Evolutionary conservation across 2,329 filamentous ascomycete genomes (phyloP).

Genomic region (Stagonosporopsis cucurbitacearum): DNA sequence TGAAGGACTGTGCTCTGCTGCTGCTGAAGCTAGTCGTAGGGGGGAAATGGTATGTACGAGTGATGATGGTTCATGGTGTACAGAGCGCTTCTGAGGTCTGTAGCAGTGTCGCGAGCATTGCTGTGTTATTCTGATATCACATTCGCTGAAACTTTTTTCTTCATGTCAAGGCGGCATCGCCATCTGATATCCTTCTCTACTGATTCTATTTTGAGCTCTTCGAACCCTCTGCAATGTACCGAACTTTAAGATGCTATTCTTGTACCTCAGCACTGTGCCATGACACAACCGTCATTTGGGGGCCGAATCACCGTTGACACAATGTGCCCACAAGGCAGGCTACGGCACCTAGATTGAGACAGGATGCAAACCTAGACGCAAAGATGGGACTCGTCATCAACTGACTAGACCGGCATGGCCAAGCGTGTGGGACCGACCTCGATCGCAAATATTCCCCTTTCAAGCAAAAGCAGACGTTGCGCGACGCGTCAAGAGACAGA

Average conservation of each 20-base stretch:
- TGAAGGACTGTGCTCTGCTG: constrained; percentile 1
- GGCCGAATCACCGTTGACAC: constrained; percentile 1
- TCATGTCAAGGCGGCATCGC: constrained; percentile 1
- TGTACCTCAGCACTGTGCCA: constrained; percentile 1
- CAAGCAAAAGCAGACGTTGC: neutral
- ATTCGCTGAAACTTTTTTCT: constrained; percentile 1
- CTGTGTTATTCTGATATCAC: neutral
- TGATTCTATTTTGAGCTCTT: constrained; percentile 4
- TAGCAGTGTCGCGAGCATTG: neutral
- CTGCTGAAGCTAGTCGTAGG: constrained; percentile 1
- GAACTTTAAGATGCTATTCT: constrained; percentile 1
- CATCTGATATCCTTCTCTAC: constrained; percentile 8
- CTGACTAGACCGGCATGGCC: neutral
- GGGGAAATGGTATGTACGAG: neutral
- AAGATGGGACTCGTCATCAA: neutral
- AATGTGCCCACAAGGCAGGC: neutral
- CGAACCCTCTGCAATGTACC: neutral
- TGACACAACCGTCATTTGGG: neutral
- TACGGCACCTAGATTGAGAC: neutral
- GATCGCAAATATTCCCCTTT: constrained; percentile 2
- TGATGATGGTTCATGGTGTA: neutral
- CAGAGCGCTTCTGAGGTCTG: neutral
- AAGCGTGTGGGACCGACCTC: neutral
- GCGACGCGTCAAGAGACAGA: neutral
- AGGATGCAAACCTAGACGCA: neutral